These are phyloP conservation scores for Ulvella scutata DNA, from an alignment of 139 green algal species.

Conservation along the genomic window DNA sequence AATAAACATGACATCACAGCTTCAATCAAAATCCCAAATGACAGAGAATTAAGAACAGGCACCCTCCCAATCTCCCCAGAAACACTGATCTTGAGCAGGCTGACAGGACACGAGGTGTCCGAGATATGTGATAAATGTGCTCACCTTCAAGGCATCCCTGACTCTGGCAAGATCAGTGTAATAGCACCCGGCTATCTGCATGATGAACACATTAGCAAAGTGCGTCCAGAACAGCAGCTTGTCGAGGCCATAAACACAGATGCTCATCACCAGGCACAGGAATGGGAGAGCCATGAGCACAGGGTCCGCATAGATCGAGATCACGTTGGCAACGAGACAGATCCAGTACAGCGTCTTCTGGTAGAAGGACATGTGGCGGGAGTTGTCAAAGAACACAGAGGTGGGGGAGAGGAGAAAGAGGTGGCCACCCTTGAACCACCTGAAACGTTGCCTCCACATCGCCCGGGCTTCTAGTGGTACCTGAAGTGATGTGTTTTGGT, in stretches of 20 bases:
- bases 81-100: no score
- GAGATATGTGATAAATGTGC: no score
- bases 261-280: neutral
- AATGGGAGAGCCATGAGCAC: neutral
- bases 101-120: no score
- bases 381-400: neutral
- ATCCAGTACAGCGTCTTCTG: neutral
- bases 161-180: no score
- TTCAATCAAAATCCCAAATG: no score
- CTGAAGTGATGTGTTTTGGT: neutral
- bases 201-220: neutral
- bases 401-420: neutral
- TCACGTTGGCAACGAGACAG: neutral
- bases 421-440: neutral
- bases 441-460: neutral
- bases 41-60: no score
- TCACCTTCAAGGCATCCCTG: no score
- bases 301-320: neutral
- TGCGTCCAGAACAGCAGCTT: neutral
- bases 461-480: neutral
- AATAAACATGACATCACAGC: no score
- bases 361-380: neutral
- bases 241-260: neutral
- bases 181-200: no score
- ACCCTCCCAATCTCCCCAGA: no score